Evolutionary conservation across 108 stramenopile species (phyloP), one percentile per base, ranked within the genome.

Genomic region (Stephanodiscus minutulus): DNA sequence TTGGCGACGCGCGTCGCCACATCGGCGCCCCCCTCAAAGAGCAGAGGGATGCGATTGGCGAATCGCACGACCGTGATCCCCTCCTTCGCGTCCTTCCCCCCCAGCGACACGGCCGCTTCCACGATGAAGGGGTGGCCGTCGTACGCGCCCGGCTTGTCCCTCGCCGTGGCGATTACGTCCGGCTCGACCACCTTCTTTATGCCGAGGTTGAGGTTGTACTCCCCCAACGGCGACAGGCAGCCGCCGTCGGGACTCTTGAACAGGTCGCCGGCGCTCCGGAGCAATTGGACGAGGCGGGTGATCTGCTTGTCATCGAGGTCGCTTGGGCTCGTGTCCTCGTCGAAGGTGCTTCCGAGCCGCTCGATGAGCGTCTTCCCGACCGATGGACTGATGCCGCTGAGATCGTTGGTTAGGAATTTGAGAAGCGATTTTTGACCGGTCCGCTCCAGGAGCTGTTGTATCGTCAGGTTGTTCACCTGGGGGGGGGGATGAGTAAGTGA

Each of bases 61-160:
- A 97, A 98, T 28, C 98, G 91, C 33, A 94, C 82, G 1, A 98
- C 96, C 28, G 91, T 96, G 35, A 97, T 86, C 29, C 96, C 96
- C 68, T 97, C 96, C 65, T 93, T 86, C 36, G 86, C 95, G 37
- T 88, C 83, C 68, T 89, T 88, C 10, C 97, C 96, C 21, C 98
- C 98, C 39, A 98, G 64, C n/a, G 93, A 87, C 1, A 98, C 96
- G 10, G 94, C 98, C 8, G 96, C 98, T 79, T 98, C 98, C 5
- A 98, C 97, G 25, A 98, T 66, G 72, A 98, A 98, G 27, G 98
- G 95, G 71, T 98, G 98, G 0, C 98, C 98, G 66, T 97, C 91
- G 56, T 91, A 90, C 12, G 93, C 93, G 25, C 83, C 78, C 11
- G 88, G 64, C 55, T 88, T 88, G 61, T 89, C 88, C 18, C 90